phyloP scores from a whole-genome alignment of 768 basidiomycete genomes.

The Leccinum sublutescens region DNA sequence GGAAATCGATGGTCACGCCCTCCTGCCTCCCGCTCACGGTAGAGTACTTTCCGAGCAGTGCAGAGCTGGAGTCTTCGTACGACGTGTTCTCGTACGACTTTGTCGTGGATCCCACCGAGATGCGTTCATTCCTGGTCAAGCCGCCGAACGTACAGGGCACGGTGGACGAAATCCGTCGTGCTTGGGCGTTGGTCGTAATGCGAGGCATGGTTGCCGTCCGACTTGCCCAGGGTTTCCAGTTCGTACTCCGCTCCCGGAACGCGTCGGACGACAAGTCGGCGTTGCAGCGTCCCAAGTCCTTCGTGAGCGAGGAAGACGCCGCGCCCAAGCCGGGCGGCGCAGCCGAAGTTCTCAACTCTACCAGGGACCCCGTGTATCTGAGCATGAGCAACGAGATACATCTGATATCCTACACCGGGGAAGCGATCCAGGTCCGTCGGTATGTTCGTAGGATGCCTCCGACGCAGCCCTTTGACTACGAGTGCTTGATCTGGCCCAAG shows the following conservation, averaged over 20 bases:
- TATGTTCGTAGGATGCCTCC: conserved; percentile 75
- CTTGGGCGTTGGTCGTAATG: conserved; percentile 82
- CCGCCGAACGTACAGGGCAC: conserved; percentile 49
- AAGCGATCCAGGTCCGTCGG: conserved; percentile 82
- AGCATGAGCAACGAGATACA: conserved; percentile 97
- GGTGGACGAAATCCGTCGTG: conserved; percentile 57
- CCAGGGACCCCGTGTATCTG: conserved; percentile 77
- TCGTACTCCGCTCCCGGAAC: conserved; percentile 58
- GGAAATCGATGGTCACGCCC: conserved; percentile 84
- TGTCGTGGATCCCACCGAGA: conserved; percentile 79
- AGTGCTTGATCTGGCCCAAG: conserved; percentile 93
- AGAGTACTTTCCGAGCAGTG: conserved; percentile 77
- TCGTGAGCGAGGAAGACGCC: conserved; percentile 52
- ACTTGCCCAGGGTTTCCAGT: conserved; percentile 93
- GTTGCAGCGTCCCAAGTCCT: conserved; percentile 54
- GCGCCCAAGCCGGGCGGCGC: conserved; percentile 60
- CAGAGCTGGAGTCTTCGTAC: conserved; percentile 74
- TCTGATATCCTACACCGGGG: conserved; percentile 86
- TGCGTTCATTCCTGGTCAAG: conserved; percentile 83
- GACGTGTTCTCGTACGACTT: conserved; percentile 88
- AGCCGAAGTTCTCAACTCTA: conserved; percentile 58
- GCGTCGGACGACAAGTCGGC: conserved; percentile 33
- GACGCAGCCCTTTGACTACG: conserved; percentile 68
- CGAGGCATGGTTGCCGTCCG: conserved; percentile 92
- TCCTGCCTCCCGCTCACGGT: conserved; percentile 88